These are phyloP conservation scores for Penicillium sp. DNA, from an alignment of 2,329 filamentous ascomycete genomes.

Conservation along the genomic window DNA sequence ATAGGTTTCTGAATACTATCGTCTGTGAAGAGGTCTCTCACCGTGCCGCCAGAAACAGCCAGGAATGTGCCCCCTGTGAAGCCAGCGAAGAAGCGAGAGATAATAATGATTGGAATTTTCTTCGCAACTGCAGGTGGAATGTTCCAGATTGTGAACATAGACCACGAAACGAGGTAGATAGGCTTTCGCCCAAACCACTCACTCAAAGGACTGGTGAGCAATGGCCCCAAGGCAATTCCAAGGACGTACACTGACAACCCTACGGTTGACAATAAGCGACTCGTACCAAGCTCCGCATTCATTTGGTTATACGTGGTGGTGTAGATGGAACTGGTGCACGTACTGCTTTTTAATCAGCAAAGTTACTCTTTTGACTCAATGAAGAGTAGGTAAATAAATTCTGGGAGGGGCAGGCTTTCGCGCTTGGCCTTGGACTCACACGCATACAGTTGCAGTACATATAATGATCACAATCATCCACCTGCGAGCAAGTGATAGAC, in stretches of 20 bases:
- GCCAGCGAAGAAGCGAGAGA: constrained; percentile 6
- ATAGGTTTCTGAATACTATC: constrained; percentile 16
- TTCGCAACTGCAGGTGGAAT: not conserved
- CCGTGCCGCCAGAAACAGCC: constrained; percentile 13
- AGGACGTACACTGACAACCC: constrained; percentile 4
- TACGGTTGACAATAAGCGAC: constrained; percentile 47
- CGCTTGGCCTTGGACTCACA: not conserved
- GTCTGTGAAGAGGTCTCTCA: constrained; percentile 16
- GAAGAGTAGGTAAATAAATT: not conserved
- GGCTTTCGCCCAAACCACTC: constrained; percentile 8
- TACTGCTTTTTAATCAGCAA: not conserved
- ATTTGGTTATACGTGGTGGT: constrained; percentile 11
- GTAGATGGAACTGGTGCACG: constrained; percentile 72
- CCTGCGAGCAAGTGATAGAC: not conserved
- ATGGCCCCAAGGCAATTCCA: constrained; percentile 3
- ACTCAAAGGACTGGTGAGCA: constrained; percentile 8
- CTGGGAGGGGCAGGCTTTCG: not conserved
- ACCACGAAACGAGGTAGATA: constrained; percentile 5
- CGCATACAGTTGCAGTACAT: not conserved
- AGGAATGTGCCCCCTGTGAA: constrained; percentile 5
- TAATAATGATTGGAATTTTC: not conserved
- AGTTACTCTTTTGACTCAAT: not conserved
- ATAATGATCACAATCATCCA: not conserved
- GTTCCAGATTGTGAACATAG: constrained; percentile 5
- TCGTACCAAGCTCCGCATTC: constrained; percentile 45